Base-by-base conservation (phyloP, 129 eudicot species). In the Gnaphalium uliginosum region DNA sequence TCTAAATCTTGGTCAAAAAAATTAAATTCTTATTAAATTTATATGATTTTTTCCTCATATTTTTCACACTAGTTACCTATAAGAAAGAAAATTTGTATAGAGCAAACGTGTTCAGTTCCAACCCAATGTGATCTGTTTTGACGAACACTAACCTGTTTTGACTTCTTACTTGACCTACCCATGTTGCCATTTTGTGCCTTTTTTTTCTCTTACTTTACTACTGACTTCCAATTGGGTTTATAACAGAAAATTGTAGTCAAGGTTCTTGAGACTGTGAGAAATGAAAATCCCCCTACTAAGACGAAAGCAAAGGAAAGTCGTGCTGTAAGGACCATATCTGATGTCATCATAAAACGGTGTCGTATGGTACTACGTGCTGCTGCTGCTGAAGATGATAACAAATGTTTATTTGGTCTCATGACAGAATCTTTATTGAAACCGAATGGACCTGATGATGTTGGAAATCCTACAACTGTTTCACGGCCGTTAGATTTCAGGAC, bases 401-500 rank as follows among this genome's bases (percentile, higher is more conserved):
- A 75, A 83, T 81, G 83, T 24, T 84, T 95, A 76, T 95, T 95
- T 83, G 87, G 81, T 83, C 90, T 89, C 62, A 71, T 89, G 84
- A 93, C 88, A 32, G 88, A 81, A 71, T 85, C 90, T 50, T 32
- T 85, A 50, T 63, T 86, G 77, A 87, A 75, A 76, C 79, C 88
- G 30, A 71, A 82, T 80, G 97, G 87, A 22, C 84, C 76, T 79
- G 93, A 89, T 78, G 93, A 90, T 63, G 85, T 82, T 54, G 97
- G 91, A 17, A 81, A 39, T 77, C 87, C 92, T 72, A 87, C 87
- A 48, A 85, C 88, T 73, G 86, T 95, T 50, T 84, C 99, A 66
- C 91, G 99, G 22, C 90, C 96, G 13, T 73, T 95, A 51, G 99
- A 95, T 77, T 95, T 95, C 81, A 81, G 99, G 79, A 91, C 95